Percentiles rank a stretch among this genome's conserved stretches.
phyloP scores from a whole-genome alignment of 1,139 yeast genomes.

The Yamadazyma oceani region DNA sequence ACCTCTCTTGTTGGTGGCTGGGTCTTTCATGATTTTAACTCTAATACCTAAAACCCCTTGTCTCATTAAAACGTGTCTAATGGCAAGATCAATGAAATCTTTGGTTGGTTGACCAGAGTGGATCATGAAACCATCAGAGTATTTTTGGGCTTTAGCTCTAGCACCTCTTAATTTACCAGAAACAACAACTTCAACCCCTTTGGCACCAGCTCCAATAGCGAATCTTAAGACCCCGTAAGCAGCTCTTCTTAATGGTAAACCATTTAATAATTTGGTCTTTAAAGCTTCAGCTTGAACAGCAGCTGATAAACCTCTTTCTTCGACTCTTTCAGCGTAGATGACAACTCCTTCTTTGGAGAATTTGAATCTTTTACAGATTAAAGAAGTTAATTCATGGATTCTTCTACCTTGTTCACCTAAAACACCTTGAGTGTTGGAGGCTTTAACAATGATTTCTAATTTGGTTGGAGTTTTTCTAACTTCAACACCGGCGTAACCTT shows the following conservation, averaged over 20 bases:
- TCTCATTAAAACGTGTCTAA: conserved; percentile 99
- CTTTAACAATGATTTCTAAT: conserved; percentile 98
- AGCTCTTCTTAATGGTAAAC: conserved; percentile 99
- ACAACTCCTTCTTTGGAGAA: conserved; percentile 92
- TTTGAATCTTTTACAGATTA: conserved; percentile 98
- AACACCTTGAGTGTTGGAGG: conserved; percentile 98
- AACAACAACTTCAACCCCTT: conserved; percentile 99
- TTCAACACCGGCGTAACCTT: conserved; percentile 99
- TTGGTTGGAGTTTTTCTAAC: conserved; percentile 98
- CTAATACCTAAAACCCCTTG: conserved; percentile 99
- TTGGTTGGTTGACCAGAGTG: conserved; percentile 99
- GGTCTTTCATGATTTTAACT: conserved; percentile 99
- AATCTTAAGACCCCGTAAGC: conserved; percentile 99
- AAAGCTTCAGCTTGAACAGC: conserved; percentile 99
- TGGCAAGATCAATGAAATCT: conserved; percentile 97
- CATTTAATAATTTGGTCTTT: conserved; percentile 96
- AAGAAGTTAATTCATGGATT: conserved; percentile 97
- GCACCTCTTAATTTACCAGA: conserved; percentile 99
- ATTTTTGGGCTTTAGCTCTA: conserved; percentile 99
- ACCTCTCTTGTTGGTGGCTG: conserved; percentile 87
- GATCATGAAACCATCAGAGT: conserved; percentile 99
- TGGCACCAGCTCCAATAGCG: conserved; percentile 99
- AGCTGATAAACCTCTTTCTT: conserved; percentile 99
- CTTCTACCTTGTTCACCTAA: conserved; percentile 99
- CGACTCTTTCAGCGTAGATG: conserved; percentile 98